These are phyloP conservation scores for Naematelia encephala DNA, from an alignment of 768 basidiomycete genomes.

Conservation along the genomic window DNA sequence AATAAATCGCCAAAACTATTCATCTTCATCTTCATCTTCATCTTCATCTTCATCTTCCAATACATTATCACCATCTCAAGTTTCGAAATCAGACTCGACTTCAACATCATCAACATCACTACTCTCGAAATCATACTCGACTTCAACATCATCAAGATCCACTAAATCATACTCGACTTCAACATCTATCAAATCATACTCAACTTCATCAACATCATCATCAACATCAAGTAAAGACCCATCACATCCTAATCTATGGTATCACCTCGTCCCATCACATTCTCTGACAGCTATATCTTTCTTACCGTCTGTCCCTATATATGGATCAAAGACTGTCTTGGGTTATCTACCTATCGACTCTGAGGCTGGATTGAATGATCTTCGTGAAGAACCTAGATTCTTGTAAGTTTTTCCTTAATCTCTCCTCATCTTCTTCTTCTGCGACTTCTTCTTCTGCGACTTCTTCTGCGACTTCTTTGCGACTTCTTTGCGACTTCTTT, in stretches of 20 bases:
- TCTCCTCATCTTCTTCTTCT: background rate
- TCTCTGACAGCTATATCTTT: constrained; percentile 39
- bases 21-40: constrained; percentile 9
- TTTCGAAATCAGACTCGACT: no score
- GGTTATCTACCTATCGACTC: constrained; percentile 39
- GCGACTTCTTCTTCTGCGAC: background rate
- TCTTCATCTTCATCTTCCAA: constrained; percentile 1
- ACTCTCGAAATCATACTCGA: background rate
- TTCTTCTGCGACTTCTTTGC: background rate
- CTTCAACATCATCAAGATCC: background rate
- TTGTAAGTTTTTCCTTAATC: constrained; percentile 24
- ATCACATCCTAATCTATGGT: constrained; percentile 44
- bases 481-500: background rate
- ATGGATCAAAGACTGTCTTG: constrained; percentile 34
- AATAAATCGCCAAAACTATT: no score
- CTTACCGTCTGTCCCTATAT: constrained; percentile 30
- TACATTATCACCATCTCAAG: no score
- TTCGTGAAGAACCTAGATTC: constrained; percentile 42
- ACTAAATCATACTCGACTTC: background rate
- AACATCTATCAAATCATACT: constrained; percentile 11
- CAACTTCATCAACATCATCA: background rate
- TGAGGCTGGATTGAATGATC: constrained; percentile 36
- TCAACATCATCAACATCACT: background rate
- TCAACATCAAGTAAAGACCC: constrained; percentile 30
- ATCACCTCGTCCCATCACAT: constrained; percentile 32